phyloP scores from a whole-genome alignment of 257 asterid genomes.

The Scutellaria galericulata region DNA sequence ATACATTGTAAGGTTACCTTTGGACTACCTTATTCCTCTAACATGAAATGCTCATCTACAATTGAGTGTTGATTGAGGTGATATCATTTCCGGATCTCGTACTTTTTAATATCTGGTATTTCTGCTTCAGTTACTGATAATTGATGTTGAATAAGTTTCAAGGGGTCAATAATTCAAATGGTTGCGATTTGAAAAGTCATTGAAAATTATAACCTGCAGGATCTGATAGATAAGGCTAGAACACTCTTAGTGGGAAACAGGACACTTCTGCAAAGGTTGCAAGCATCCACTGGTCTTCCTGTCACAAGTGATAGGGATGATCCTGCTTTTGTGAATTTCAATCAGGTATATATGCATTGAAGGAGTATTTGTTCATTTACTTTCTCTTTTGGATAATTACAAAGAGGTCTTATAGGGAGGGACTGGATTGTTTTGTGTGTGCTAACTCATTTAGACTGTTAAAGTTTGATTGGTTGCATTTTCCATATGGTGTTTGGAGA shows the following conservation, averaged over 20 bases:
- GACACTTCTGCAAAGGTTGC: constrained; percentile 70
- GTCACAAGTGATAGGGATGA: constrained; percentile 57
- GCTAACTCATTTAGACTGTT: background rate
- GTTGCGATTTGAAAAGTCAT: background rate
- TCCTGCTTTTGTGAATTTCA: constrained; percentile 66
- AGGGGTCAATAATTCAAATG: constrained; percentile 7
- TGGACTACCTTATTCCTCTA: background rate
- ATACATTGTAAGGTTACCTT: background rate
- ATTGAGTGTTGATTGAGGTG: constrained; percentile 19
- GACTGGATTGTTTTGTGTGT: constrained; percentile 21
- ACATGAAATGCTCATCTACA: background rate
- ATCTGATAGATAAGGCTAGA: constrained; percentile 87
- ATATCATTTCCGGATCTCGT: constrained; percentile 4
- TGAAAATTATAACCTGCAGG: constrained; percentile 51
- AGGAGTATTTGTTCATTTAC: constrained; percentile 3
- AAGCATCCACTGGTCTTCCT: constrained; percentile 64
- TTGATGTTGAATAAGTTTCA: constrained; percentile 14
- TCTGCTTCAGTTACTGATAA: background rate
- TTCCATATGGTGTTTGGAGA: constrained; percentile 57
- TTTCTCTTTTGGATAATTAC: background rate
- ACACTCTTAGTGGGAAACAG: constrained; percentile 82
- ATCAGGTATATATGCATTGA: constrained; percentile 56
- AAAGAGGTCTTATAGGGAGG: background rate
- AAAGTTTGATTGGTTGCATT: constrained; percentile 50
- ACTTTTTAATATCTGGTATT: background rate